These are phyloP conservation scores for Amanita thiersii DNA, from an alignment of 768 basidiomycete species.

Conservation along the genomic window DNA sequence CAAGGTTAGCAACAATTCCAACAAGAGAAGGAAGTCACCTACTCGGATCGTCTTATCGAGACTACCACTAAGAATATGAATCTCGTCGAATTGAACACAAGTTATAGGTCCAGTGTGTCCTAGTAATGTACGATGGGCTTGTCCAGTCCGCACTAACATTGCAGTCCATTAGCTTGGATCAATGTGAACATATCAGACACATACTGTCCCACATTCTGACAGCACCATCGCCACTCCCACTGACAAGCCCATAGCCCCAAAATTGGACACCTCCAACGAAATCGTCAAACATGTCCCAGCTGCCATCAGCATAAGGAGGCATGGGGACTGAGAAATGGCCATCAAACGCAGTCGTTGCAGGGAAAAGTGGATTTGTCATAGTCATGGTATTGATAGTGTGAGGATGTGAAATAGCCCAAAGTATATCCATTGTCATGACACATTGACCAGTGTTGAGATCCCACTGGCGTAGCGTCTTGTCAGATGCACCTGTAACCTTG, in stretches of 20 bases:
- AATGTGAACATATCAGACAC: conserved; percentile 22
- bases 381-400: conserved; percentile 35
- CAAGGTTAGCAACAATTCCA: conserved; percentile 7
- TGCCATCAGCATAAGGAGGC: conserved; percentile 84
- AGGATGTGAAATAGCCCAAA: conserved; percentile 97
- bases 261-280: conserved; percentile 98
- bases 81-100: conserved; percentile 93
- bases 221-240: conserved; percentile 94
- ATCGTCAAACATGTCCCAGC: conserved; percentile 93
- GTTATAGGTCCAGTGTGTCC: conserved; percentile 94
- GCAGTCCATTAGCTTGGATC: background rate
- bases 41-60: conserved; percentile 91
- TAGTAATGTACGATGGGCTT: conserved; percentile 85
- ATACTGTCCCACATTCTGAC: conserved; percentile 99
- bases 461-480: conserved; percentile 98
- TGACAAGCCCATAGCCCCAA: conserved; percentile 97
- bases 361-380: conserved; percentile 37
- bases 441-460: conserved; percentile 96
- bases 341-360: conserved; percentile 44
- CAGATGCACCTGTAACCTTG: conserved; percentile 94
- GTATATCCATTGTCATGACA: conserved; percentile 98
- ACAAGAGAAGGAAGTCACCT: conserved; percentile 19
- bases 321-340: conserved; percentile 75
- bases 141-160: conserved; percentile 86
- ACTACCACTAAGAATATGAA: conserved; percentile 87